Evolutionary conservation across 495 filamentous ascomycete genomes (phyloP), one percentile per base, ranked within the genome.

Genomic region (Penicillium dipodomyicola): DNA sequence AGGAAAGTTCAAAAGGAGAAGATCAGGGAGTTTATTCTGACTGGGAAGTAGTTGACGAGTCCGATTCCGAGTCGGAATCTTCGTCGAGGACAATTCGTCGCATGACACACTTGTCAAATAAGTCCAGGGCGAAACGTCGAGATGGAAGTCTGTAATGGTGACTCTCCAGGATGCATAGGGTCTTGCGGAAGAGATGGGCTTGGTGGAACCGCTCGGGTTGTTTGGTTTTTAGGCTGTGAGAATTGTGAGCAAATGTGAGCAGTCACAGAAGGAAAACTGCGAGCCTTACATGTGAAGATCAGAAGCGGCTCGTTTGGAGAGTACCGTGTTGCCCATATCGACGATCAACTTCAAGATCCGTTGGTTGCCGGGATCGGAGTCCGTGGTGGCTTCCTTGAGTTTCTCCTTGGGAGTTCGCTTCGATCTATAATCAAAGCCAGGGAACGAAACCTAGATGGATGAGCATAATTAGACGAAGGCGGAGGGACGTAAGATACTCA

Each of bases 61-160:
- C 73, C 0, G 67, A 71, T 39, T 77, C 73, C 1, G 68, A 70
- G 23, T 78, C 80, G 3, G 75, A 79, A 17, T 86, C 84, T 50
- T 88, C 85, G 48, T 85, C 83, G 5, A 87, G 70, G 32, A 97
- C 87, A 52, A 97, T 89, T 41, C 84, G 82, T 61, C 91, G 77
- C 70, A 97, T 76, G 27, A 97, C 90, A 35, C 80, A 84, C 72
- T 90, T 92, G 61, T 97, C 93, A 69, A 97, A 98, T 23, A 97
- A 74, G 67, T 97, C 92, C 48, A 97, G 84, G 33, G 96, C 86
- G 70, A 95, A 92, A 41, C 90, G 87, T 41, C 93, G 86, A 47
- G 91, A 86, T 6, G 84, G 84, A 22, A 97, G 78, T 30, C 93
- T 83, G 70, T 91, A 97, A 64, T 94, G 90, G 59, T 96, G 91